Percentiles rank a stretch among this genome's conserved stretches.
Evolutionary conservation across 179 eudicot genomes (phyloP).

Genomic region (Sideroxylon spinosum): DNA sequence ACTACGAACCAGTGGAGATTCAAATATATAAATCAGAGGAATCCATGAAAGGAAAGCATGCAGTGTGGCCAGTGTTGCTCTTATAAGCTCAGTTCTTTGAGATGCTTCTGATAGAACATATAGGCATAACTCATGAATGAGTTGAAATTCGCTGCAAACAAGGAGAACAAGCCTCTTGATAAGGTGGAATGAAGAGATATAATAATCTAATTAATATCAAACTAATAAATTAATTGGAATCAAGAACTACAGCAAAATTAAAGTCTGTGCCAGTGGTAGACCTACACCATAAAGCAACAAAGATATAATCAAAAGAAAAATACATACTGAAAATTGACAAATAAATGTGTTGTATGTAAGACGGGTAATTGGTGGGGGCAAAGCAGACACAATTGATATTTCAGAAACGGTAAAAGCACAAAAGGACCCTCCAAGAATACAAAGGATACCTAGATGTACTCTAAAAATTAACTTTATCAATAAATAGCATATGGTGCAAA

Average conservation of each 20-base stretch:
- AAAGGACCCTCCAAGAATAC: too few species aligned
- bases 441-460: too few species aligned
- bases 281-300: not conserved
- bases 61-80: conserved; percentile 87
- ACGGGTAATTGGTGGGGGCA: not conserved
- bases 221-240: not conserved
- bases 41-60: conserved; percentile 99
- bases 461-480: too few species aligned
- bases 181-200: not conserved
- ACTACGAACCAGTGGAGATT: conserved; percentile 86
- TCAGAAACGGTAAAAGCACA: too few species aligned
- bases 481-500: too few species aligned
- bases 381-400: not conserved
- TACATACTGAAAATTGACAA: not conserved
- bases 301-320: not conserved
- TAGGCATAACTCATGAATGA: conserved; percentile 93
- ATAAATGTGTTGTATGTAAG: not conserved
- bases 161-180: not conserved
- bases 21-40: conserved; percentile 97
- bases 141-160: conserved; percentile 89
- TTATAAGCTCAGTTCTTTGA: conserved; percentile 82
- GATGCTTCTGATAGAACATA: conserved; percentile 96
- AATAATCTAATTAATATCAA: too few species aligned
- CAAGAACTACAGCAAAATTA: not conserved
- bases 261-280: not conserved